Conservation (phyloP, 2,329 filamentous ascomycete genomes). For the Aureobasidium melanogenum region DNA sequence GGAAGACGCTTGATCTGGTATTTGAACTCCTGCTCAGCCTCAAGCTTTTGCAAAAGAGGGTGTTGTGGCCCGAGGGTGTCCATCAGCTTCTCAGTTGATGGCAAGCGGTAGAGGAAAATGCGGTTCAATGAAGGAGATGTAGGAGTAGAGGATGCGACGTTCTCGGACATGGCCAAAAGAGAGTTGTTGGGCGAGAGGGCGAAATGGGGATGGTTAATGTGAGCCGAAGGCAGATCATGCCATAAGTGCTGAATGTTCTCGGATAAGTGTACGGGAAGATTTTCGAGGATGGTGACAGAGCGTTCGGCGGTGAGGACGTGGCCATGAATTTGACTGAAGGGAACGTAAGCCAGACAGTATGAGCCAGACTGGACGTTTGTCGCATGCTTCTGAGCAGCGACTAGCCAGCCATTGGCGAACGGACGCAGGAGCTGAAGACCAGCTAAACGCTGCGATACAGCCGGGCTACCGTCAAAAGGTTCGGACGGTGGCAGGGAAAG, state of each 20-base stretch:
- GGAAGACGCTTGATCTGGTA: conserved; percentile 11
- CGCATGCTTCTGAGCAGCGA: conserved; percentile 24
- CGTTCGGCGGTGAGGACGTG: conserved; percentile 17
- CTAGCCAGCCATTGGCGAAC: conserved; percentile 21
- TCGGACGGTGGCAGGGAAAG: background rate
- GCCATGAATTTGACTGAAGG: conserved; percentile 13
- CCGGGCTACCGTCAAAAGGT: background rate
- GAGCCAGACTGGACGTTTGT: conserved; percentile 17
- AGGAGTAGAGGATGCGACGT: conserved; percentile 5
- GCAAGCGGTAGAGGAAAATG: conserved; percentile 24
- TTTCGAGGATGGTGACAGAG: conserved; percentile 19
- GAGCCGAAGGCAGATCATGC: conserved; percentile 25
- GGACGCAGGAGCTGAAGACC: conserved; percentile 24
- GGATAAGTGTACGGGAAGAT: conserved; percentile 20
- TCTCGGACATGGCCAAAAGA: conserved; percentile 23
- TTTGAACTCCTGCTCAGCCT: background rate
- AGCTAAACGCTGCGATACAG: background rate
- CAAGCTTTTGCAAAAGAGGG: background rate
- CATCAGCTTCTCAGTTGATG: conserved; percentile 16
- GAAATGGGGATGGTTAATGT: conserved; percentile 25
- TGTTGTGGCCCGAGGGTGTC: conserved; percentile 11
- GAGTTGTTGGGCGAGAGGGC: conserved; percentile 16
- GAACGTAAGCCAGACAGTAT: conserved; percentile 24
- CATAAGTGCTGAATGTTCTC: conserved; percentile 21
- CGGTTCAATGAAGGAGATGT: conserved; percentile 22